Percentiles rank a stretch among this genome's conserved stretches.
Conservation (phyloP, 106 monocot species). For the Platanthera guangdongensis region DNA sequence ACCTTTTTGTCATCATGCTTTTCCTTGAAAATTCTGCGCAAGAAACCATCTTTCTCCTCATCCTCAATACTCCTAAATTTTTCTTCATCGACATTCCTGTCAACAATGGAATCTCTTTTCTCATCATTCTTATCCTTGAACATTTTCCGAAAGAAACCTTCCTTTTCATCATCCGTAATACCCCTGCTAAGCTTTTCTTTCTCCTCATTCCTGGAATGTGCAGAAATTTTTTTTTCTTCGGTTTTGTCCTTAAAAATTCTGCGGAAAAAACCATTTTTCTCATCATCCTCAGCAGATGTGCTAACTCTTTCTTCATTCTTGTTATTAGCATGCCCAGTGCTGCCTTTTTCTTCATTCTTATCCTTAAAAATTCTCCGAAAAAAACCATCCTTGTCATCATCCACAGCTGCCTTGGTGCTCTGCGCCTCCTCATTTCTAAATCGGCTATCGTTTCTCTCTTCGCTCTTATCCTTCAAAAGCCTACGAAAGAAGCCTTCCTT, state of each 20-base stretch:
- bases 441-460: slow-evolving; percentile 30
- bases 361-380: slow-evolving; percentile 56
- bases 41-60: slow-evolving; percentile 52
- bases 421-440: slow-evolving; percentile 30
- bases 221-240: slow-evolving; percentile 37
- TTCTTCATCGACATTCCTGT: slow-evolving; percentile 30
- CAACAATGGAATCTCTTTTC: slow-evolving; percentile 22
- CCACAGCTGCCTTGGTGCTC: slow-evolving; percentile 22
- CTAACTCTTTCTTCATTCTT: slow-evolving; percentile 29
- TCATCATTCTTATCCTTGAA: slow-evolving; percentile 56
- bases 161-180: slow-evolving; percentile 45
- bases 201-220: slow-evolving; percentile 34
- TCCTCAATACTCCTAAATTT: slow-evolving; percentile 30
- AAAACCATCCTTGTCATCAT: slow-evolving; percentile 57
- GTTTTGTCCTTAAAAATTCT: slow-evolving; percentile 55
- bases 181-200: slow-evolving; percentile 23
- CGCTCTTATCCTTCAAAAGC: slow-evolving; percentile 54
- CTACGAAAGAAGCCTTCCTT: slow-evolving; percentile 48
- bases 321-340: slow-evolving; percentile 15
- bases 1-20: slow-evolving; percentile 43
- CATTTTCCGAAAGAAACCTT: slow-evolving; percentile 50
- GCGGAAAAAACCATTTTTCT: slow-evolving; percentile 49
- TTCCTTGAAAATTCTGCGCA: slow-evolving; percentile 55
- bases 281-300: slow-evolving; percentile 38
- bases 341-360: slow-evolving; percentile 41